Base-by-base conservation (phyloP, 2,329 filamentous ascomycete genomes). In the Ceratocystis eucalypticola region DNA sequence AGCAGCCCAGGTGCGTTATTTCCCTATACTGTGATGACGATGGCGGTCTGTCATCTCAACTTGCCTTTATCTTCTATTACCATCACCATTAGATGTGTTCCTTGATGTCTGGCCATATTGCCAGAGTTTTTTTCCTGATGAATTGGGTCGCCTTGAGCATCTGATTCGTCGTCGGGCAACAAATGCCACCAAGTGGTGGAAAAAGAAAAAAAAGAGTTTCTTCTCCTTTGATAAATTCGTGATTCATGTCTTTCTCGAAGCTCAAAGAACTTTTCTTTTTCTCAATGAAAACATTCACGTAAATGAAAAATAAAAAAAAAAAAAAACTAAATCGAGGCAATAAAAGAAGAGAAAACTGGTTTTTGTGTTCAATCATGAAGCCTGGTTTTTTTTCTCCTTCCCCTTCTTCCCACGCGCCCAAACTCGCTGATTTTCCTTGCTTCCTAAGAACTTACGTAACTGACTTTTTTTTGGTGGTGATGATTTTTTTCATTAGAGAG, bases 1-100 rank as follows among this genome's bases (percentile, higher is more conserved):
- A 74, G 94, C 93, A 71, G 94, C 94, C 65, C 94, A 99, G 86
- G 94, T 96, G 82, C 73, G 86, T 75, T 65, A 48, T 30, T 28
- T 28, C 22, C 44, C 30, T 53, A 25, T 15, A 10, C 12, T 53
- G 41, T 62, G 5, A 33, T 59, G 25, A 15, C 25, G 37, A 41
- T 41, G 37, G 37, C 37, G 37, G 37, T 41, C 37, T 41, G 37
- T 41, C 37, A 41, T 41, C 37, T 15, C 37, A 41, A 41, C 55
- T 59, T 59, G 55, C 55, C 55, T 59, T 59, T n/a, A 6, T 37
- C 33, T 33, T 59, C 15, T 17, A n/a, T 22, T 22, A 20, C 20
- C 48, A 53, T 25, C 48, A 15, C 22, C 48, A 28, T 25, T 25
- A 53, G 3, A 25, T 53, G 48, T 25, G 20, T 25, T 53, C 48